phyloP scores from a whole-genome alignment of 148 eudicot species.

The Drosera capensis region DNA sequence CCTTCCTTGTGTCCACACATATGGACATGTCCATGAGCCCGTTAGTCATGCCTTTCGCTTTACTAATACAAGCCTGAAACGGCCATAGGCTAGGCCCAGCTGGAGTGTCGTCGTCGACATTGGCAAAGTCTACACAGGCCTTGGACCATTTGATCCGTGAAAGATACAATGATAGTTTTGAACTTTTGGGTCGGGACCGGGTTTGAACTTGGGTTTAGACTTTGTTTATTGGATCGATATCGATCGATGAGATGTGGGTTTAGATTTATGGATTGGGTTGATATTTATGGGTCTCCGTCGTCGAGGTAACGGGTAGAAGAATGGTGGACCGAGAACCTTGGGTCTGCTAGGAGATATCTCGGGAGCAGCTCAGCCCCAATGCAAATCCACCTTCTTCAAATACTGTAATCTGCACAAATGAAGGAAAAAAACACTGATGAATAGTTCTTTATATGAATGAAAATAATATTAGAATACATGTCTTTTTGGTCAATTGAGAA shows the following conservation, averaged over 20 bases:
- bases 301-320: constrained; percentile 46
- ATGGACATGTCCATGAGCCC: constrained; percentile 34
- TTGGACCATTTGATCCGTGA: constrained; percentile 28
- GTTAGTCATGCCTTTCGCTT: constrained; percentile 18
- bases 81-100: constrained; percentile 8
- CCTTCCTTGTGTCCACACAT: constrained; percentile 30
- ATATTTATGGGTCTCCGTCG: constrained; percentile 7
- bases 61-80: constrained; percentile 34
- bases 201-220: no score
- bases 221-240: constrained; percentile 24
- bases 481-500: no score
- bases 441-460: background rate
- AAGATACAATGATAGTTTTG: constrained; percentile 23
- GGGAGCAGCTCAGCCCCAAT: constrained; percentile 55
- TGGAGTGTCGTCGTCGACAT: background rate
- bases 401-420: constrained; percentile 31
- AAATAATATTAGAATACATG: background rate
- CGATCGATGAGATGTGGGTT: constrained; percentile 20
- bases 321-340: constrained; percentile 38
- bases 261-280: constrained; percentile 5
- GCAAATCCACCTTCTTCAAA: constrained; percentile 71
- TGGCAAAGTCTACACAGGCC: constrained; percentile 25
- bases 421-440: background rate
- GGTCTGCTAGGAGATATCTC: constrained; percentile 46
- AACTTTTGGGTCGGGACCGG: constrained; percentile 4